phyloP scores from a whole-genome alignment of 768 basidiomycete species.

The Trametes cubensis region DNA sequence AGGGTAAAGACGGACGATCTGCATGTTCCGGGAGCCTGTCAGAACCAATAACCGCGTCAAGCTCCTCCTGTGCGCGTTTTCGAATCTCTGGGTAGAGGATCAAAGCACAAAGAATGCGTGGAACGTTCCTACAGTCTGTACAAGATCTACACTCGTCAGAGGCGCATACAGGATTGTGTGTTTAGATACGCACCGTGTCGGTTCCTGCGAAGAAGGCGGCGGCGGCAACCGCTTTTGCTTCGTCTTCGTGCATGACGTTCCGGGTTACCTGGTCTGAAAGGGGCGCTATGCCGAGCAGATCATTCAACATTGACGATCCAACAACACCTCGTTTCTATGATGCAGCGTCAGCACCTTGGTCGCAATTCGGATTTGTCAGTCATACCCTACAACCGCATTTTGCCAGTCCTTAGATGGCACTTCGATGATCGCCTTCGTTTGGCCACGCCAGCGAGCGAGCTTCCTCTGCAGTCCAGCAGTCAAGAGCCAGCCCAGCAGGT shows the following conservation, averaged over 20 bases:
- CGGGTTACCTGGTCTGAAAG: not conserved
- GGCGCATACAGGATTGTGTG: no score
- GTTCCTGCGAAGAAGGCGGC: not conserved
- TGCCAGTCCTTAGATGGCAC: conserved; percentile 58
- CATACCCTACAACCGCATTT: conserved; percentile 48
- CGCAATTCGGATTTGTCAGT: no score
- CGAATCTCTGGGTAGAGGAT: conserved; percentile 14
- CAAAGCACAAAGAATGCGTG: conserved; percentile 9
- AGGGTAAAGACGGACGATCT: conserved; percentile 18
- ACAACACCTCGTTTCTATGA: conserved; percentile 37
- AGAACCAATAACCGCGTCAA: no score
- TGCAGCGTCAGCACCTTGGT: conserved; percentile 33
- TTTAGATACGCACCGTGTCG: no score
- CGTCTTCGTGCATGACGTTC: not conserved
- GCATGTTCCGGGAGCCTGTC: no score
- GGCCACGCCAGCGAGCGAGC: conserved; percentile 57
- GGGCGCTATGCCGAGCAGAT: not conserved
- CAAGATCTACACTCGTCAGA: not conserved
- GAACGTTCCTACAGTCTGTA: not conserved
- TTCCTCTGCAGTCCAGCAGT: conserved; percentile 63
- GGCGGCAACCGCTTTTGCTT: conserved; percentile 5
- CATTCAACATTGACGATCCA: not conserved
- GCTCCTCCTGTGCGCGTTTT: no score
- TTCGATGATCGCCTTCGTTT: conserved; percentile 63
- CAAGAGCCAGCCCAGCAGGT: conserved; percentile 65